A percentile compares a stretch with the other conserved stretches of the same genome.
These are phyloP conservation scores for Hirschfeldia incana DNA, from an alignment of 345 rosid genomes.

Conservation along the genomic window DNA sequence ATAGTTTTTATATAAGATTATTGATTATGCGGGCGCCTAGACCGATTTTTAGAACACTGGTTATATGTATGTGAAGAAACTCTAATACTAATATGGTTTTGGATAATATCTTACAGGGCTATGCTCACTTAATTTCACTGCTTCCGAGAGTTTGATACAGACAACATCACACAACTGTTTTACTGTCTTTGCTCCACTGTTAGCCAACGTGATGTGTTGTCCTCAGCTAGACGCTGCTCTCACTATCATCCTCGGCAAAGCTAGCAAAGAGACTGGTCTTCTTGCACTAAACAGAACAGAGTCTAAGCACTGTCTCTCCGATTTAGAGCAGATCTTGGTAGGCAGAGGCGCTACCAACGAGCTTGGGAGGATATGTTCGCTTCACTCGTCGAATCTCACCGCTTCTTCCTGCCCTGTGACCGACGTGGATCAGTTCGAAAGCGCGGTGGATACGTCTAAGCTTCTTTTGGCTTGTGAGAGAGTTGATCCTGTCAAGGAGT, in stretches of 20 bases:
- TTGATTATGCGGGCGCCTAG: no score
- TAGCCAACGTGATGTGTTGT: conserved; percentile 95
- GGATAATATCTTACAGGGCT: conserved; percentile 49
- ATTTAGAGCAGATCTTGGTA: conserved; percentile 77
- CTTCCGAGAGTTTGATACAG: conserved; percentile 68
- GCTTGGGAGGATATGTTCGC: conserved; percentile 58
- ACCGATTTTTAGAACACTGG: no score
- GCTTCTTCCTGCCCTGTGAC: conserved; percentile 81
- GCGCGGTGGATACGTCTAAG: conserved; percentile 59
- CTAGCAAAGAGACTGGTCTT: conserved; percentile 62
- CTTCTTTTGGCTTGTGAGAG: conserved; percentile 79
- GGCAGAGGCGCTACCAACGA: conserved; percentile 69
- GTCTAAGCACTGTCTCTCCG: conserved; percentile 77
- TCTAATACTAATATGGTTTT: no score
- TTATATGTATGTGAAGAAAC: no score
- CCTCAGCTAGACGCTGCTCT: conserved; percentile 88
- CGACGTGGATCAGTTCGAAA: conserved; percentile 70
- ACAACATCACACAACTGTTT: conserved; percentile 81
- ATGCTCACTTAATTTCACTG: conserved; percentile 72
- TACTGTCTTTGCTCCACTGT: conserved; percentile 71
- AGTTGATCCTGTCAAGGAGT: conserved; percentile 87
- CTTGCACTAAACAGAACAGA: conserved; percentile 70
- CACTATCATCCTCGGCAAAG: conserved; percentile 73
- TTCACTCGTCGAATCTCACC: conserved; percentile 73
- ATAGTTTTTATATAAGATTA: no score